Evolutionary conservation across 805 yeast genomes (phyloP), one percentile per base, ranked within the genome.

Genomic region (Starmera dryadoides): DNA sequence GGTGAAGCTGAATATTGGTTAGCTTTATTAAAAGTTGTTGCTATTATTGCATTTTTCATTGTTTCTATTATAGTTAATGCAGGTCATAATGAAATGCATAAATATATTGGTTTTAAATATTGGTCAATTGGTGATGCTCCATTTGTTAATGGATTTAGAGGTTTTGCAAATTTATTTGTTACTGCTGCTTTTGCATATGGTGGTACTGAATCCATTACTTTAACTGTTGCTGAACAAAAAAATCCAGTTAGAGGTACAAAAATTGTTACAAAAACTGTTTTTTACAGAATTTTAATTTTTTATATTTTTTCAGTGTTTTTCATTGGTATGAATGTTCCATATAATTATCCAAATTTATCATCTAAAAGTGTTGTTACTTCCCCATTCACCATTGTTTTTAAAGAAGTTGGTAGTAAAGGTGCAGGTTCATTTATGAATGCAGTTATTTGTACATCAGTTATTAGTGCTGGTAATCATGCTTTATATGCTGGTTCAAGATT

Each of bases 1-100:
- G 82, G 80, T 41, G 81, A 76, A 53, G 75, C 79, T 15, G 82
- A 76, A 52, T 71, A 83, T 42, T 71, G 78, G 59, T 78, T 82
- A 53, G 79, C 85, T 34, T 47, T 74, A 45, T 69, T 84, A 50
- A 84, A 83, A 57, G 75, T 82, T 21, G 58, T 81, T 32, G 76
- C 81, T 46, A 71, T 77, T 42, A 50, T 66, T 25, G 82, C 81
- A 9, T 76, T 73, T 51, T 73, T 75, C 56, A 68, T 78, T 41
- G 63, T 76, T 44, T 77, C 77, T 28, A 64, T 74, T 36, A 63
- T 71, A 37, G 54, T 68, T 39, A 64, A 59, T 37, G 62, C 67
- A 38, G 74, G 68, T 25, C 73, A 75, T 29, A 63, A 67, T 28
- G 58, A 64, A 15, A 52, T 57, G 25, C 53, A 58, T 34, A 75